Base-by-base conservation (phyloP, 2,329 filamentous ascomycete species). In the Lasiodiplodia sp. region DNA sequence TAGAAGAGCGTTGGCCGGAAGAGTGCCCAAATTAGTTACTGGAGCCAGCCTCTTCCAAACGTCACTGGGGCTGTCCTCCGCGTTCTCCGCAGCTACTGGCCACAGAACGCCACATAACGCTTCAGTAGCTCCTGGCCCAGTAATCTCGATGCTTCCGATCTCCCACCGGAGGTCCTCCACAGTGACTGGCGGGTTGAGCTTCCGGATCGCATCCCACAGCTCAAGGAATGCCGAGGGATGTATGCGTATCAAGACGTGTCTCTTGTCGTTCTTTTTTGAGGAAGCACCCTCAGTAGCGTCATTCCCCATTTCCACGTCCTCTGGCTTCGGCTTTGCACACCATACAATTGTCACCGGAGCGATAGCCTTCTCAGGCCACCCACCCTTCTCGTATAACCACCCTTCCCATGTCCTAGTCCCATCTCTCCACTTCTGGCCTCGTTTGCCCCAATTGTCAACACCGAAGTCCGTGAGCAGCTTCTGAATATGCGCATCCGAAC, bases 201-300 rank as follows among this genome's bases (percentile, higher is more conserved):
- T 82, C 18, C 89, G 74, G 2, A 93, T 78, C 69, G 91, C 85
- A 25, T 88, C 83, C 83, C 92, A 94, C 0, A 90, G 78, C 72
- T 92, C 87, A 1, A 89, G 80, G 74, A 93, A 95, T 7, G 91
- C 91, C 23, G 94, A 91, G 2, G 96, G 96, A 77, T 98, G 95
- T 1, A 95, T 82, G 67, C 94, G 86, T 64, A 97, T 79, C 68
- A 95, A 88, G 0, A 92, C 76, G 70, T 85, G 86, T 63, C 84
- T 83, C 73, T 82, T 85, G 25, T 75, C 69, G 68, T 79, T 78
- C 80, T 79, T 72, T 44, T 72, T 72, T 3, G 73, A 70, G 71
- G 68, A 66, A 56, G 75, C 68, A 70, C 71, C 66, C 53, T 75
- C 68, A 69, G 71, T 21, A 23, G 57, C 3, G 16, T 8, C 70